Percentiles rank a stretch among this genome's conserved stretches.
phyloP scores from a whole-genome alignment of 345 rosid species.

The Erucastrum elatum region DNA sequence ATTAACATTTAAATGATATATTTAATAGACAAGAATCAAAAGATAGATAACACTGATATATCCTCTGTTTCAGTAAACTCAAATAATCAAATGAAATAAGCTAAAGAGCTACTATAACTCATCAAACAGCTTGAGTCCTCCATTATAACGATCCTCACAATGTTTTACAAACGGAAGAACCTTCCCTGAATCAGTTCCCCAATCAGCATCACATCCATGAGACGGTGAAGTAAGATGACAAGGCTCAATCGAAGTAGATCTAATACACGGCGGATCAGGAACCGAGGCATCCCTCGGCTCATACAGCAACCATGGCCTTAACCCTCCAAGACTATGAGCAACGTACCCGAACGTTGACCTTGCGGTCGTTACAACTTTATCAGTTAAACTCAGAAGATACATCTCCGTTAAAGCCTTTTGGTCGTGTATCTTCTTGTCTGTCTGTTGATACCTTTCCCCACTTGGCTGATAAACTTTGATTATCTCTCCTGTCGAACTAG shows the following conservation, averaged over 20 bases:
- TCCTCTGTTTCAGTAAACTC: conserved; percentile 21
- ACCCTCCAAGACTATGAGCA: background rate
- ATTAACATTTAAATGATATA: background rate
- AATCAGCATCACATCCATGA: conserved; percentile 40
- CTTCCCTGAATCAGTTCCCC: conserved; percentile 30
- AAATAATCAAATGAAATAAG: conserved; percentile 10
- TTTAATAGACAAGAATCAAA: conserved; percentile 11
- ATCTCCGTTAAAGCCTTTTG: background rate
- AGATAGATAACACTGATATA: background rate
- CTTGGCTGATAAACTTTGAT: conserved; percentile 45
- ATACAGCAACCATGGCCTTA: background rate
- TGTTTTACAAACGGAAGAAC: conserved; percentile 41
- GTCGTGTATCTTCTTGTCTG: background rate
- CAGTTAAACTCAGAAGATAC: background rate
- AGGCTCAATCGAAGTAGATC: conserved; percentile 44
- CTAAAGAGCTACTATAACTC: conserved; percentile 24
- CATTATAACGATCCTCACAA: conserved; percentile 44
- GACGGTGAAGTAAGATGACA: conserved; percentile 47
- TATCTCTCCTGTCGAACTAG: conserved; percentile 36
- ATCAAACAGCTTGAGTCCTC: conserved; percentile 47
- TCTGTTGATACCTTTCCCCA: conserved; percentile 39
- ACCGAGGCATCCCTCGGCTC: conserved; percentile 6
- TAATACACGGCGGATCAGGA: conserved; percentile 47
- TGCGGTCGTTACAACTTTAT: background rate
- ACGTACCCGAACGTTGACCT: background rate